These are phyloP conservation scores for Fragosphaeria purpurea DNA, from an alignment of 2,329 filamentous ascomycete genomes.

Conservation along the genomic window DNA sequence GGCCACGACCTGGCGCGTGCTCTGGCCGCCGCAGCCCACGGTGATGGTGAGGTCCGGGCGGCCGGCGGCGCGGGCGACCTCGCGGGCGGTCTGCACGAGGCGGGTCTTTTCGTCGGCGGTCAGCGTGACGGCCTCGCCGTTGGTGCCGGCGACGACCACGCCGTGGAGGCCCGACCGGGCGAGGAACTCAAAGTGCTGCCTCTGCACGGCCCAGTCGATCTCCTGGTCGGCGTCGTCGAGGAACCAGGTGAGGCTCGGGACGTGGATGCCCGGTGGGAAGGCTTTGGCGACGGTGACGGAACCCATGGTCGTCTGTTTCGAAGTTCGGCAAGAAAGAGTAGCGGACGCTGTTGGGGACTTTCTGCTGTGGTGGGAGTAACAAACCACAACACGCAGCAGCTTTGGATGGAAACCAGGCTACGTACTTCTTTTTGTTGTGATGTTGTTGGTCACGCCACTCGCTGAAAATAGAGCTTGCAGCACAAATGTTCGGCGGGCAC, in stretches of 20 bases:
- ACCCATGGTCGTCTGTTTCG: neutral
- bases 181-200: conserved; percentile 43
- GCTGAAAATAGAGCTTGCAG: neutral
- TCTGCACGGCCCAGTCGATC: conserved; percentile 46
- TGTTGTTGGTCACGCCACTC: too few species aligned
- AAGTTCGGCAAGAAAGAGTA: too few species aligned
- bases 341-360: too few species aligned
- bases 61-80: conserved; percentile 46
- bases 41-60: conserved; percentile 52
- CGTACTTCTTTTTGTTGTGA: too few species aligned
- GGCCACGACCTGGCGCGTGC: conserved; percentile 55
- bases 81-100: conserved; percentile 51
- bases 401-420: too few species aligned
- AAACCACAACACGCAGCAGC: too few species aligned
- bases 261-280: conserved; percentile 41
- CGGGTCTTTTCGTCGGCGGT: conserved; percentile 52
- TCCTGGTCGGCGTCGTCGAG: conserved; percentile 35
- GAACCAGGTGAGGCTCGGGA: conserved; percentile 48
- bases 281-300: conserved; percentile 1
- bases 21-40: conserved; percentile 56
- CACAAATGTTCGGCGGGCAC: too few species aligned
- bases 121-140: conserved; percentile 64
- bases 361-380: too few species aligned
- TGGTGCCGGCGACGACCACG: conserved; percentile 60
- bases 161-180: conserved; percentile 42